A percentile compares a stretch with the other conserved stretches of the same genome.
Evolutionary conservation across 73 alveolate genomes (phyloP).

Genomic region (Stentor roeselii): DNA sequence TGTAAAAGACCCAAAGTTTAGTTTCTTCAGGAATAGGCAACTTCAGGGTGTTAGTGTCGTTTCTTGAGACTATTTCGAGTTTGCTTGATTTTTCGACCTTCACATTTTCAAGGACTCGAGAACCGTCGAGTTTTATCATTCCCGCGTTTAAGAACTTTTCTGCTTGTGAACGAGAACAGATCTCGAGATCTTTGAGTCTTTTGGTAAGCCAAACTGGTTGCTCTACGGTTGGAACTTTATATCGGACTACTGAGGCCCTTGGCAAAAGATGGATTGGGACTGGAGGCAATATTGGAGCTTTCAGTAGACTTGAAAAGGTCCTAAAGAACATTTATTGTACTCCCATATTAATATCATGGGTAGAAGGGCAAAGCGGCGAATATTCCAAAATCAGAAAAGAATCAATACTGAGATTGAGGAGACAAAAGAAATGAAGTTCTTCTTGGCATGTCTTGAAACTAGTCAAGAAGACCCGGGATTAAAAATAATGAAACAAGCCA

Average conservation of each 20-base stretch:
- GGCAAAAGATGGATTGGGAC: neutral
- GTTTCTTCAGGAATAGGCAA: slow-evolving; percentile 40
- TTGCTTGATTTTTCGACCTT: slow-evolving; percentile 48
- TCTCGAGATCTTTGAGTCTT: slow-evolving; percentile 61
- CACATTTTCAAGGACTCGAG: slow-evolving; percentile 40
- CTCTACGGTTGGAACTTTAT: neutral
- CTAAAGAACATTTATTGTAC: neutral
- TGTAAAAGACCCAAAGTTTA: slow-evolving; percentile 47
- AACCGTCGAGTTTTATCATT: slow-evolving; percentile 70
- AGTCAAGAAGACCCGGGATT: neutral
- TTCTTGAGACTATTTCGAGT: slow-evolving; percentile 58
- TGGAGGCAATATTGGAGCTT: neutral
- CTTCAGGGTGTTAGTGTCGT: slow-evolving; percentile 37
- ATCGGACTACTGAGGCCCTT: neutral
- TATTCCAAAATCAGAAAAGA: neutral
- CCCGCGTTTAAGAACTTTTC: slow-evolving; percentile 72
- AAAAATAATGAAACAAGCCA: neutral
- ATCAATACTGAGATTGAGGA: neutral
- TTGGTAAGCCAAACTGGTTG: slow-evolving; percentile 50
- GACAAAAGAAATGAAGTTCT: neutral
- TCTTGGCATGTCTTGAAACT: neutral
- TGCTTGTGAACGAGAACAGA: slow-evolving; percentile 80
- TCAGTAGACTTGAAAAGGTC: slow-evolving; percentile 4
- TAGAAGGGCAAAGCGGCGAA: neutral
- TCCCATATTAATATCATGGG: too few relatives aligned